Conservation (phyloP, 106 monocot species). For the Dendrobium nobile region DNA sequence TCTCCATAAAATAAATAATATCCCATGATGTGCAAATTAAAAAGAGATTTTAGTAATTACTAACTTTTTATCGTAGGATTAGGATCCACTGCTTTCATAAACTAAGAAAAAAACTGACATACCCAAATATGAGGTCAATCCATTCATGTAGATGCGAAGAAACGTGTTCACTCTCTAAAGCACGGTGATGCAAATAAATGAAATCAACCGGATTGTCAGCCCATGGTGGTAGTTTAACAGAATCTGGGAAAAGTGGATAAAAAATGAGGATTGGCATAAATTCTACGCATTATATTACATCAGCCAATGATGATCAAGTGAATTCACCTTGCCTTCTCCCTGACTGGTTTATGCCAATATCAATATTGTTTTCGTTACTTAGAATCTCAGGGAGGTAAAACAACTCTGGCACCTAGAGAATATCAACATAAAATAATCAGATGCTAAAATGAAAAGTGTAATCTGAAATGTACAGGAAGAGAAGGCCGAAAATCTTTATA, state of each 20-base stretch:
- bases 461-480: background rate
- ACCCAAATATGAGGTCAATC: slow-evolving; percentile 99
- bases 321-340: slow-evolving; percentile 65
- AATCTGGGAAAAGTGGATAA: slow-evolving; percentile 41
- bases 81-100: background rate
- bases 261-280: background rate
- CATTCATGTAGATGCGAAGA: slow-evolving; percentile 95
- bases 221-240: slow-evolving; percentile 89
- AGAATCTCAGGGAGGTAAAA: slow-evolving; percentile 94
- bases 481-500: background rate
- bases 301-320: background rate
- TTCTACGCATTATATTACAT: background rate
- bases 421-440: background rate
- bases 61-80: too few species aligned
- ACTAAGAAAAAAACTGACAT: slow-evolving; percentile 13
- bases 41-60: too few species aligned
- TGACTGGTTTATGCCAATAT: slow-evolving; percentile 74
- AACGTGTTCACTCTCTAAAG: slow-evolving; percentile 97
- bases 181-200: slow-evolving; percentile 82
- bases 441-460: background rate
- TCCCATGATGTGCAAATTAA: background rate
- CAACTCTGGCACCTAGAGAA: slow-evolving; percentile 82
- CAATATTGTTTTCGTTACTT: slow-evolving; percentile 57
- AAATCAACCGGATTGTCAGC: slow-evolving; percentile 86
- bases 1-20: background rate